Base-by-base conservation (phyloP, 257 asterid genomes). In the Lavandula angustifolia region DNA sequence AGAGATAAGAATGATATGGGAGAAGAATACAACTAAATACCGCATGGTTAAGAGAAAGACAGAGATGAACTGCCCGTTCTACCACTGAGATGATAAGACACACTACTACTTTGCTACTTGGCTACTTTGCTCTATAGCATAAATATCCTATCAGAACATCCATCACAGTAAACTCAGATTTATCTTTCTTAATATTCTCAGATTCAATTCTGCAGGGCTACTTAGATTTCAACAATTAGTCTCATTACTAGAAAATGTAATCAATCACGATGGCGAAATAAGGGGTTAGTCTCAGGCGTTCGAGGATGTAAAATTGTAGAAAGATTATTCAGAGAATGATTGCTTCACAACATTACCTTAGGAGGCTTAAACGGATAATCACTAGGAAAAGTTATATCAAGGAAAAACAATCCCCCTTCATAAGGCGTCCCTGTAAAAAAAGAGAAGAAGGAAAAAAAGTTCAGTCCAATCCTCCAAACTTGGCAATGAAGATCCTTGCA, bases 281-380 rank as follows among this genome's bases (percentile, higher is more conserved):
- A 22, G 27, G 27, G 27, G 27, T 22, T 22, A 22, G 27, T 22
- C 2, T 22, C 27, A 22, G 53, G 17, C 13, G 4, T 32, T 42
- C n/a, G 5, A 48, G 46, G 42, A 29, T 13, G 29, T 48, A 57
- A 62, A 22, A 51, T 6, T 57, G 51, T 38, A 34, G 14, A 8
- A 18, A 65, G 22, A 66, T 3, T 54, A 48, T 18, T 7, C 6
- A 2, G 14, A 0, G 35, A 54, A 40, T 43, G n/a, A 53, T 60
- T 31, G 50, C 7, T 32, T 31, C 42, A 67, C 69, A 70, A 55
- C 79, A 69, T 74, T 86, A 89, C 98, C 96, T 83, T 81, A 31
- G 98, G 98, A 50, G 96, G 96, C 67, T 83, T 84, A 59, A 92
- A 89, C 1, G 98, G 98, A 72, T 92, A 87, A 76, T 92, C 94